phyloP scores from a whole-genome alignment of 164 flowering plant species.

The Buxus sempervirens region DNA sequence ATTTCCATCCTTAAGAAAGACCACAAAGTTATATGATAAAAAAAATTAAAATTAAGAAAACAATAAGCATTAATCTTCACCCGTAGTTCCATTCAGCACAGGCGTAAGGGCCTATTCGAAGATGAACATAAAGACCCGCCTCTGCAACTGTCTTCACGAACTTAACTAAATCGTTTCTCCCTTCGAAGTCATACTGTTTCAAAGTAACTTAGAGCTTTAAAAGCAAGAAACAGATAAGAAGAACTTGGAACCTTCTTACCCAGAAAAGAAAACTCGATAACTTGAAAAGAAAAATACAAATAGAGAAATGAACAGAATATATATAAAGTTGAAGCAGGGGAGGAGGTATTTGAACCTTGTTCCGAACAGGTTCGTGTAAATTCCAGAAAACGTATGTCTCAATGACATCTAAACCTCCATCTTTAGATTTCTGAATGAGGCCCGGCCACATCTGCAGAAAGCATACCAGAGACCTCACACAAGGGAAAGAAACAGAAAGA shows the following conservation, averaged over 20 bases:
- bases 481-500: not conserved
- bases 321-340: not conserved
- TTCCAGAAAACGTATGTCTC: constrained; percentile 98
- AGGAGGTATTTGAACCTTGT: constrained; percentile 39
- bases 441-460: constrained; percentile 92
- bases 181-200: constrained; percentile 79
- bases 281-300: not conserved
- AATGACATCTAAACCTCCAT: constrained; percentile 90
- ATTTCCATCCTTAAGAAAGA: not conserved
- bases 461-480: not conserved
- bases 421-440: constrained; percentile 84
- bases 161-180: constrained; percentile 78
- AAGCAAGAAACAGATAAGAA: not conserved
- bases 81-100: constrained; percentile 99
- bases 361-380: constrained; percentile 71
- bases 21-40: not conserved
- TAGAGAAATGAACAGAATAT: not conserved
- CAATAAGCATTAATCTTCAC: constrained; percentile 22
- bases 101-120: constrained; percentile 92
- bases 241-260: not conserved
- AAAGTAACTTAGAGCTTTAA: not conserved
- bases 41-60: not conserved
- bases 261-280: not conserved
- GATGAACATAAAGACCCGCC: constrained; percentile 82
- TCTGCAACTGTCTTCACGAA: constrained; percentile 72